Evolutionary conservation across 805 yeast species (phyloP).

Genomic region (Candida germanica): DNA sequence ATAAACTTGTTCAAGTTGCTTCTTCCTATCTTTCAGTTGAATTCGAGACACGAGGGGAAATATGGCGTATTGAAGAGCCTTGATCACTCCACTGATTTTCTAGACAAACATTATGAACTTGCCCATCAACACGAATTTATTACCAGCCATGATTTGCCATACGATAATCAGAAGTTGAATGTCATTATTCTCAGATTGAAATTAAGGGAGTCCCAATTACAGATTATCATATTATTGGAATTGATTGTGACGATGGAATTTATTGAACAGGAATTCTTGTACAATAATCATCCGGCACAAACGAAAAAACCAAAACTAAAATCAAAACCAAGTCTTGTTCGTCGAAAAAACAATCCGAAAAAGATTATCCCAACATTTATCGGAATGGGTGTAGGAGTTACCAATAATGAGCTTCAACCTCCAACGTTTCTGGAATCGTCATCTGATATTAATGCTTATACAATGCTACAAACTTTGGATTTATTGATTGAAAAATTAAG

Average conservation of each 20-base stretch:
- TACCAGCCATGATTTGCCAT: conserved; percentile 4
- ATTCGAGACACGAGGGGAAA: conserved; percentile 38
- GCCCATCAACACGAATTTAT: conserved; percentile 18
- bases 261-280: conserved; percentile 35
- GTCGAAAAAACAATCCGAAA: conserved; percentile 18
- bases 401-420: background rate
- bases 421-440: no score
- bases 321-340: conserved; percentile 23
- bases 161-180: conserved; percentile 1
- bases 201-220: conserved; percentile 55
- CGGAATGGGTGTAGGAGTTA: conserved; percentile 32
- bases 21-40: conserved; percentile 38
- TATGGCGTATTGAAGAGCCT: conserved; percentile 19
- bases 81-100: conserved; percentile 1
- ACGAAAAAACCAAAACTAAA: background rate
- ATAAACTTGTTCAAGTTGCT: conserved; percentile 28
- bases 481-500: conserved; percentile 50
- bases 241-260: conserved; percentile 31
- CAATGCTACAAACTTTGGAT: conserved; percentile 31
- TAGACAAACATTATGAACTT: conserved; percentile 18
- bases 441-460: conserved; percentile 10
- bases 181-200: conserved; percentile 39
- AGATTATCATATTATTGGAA: conserved; percentile 48
- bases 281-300: conserved; percentile 2
- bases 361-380: conserved; percentile 42